Evolutionary conservation across 2,329 filamentous ascomycete genomes (phyloP).

Genomic region (Epichloe brachyelytri): DNA sequence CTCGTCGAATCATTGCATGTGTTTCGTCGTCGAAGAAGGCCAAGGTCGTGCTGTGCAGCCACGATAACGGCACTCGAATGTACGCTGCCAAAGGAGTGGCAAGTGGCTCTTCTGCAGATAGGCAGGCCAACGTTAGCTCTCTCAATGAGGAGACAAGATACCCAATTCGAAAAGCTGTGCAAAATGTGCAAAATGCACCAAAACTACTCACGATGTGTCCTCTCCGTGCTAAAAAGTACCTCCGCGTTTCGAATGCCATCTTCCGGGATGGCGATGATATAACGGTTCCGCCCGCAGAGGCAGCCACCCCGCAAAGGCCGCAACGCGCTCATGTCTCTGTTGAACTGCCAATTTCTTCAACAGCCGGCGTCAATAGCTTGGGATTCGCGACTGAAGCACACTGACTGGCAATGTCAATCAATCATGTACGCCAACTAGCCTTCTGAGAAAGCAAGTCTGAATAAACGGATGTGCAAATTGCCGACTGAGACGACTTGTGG

Average conservation of each 20-base stretch:
- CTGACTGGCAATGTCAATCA: too few species aligned
- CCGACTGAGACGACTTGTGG: neutral
- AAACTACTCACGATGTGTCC: constrained; percentile 54
- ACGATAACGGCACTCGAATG: constrained; percentile 67
- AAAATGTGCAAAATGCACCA: neutral
- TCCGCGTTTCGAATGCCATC: constrained; percentile 43
- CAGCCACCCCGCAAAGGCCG: constrained; percentile 61
- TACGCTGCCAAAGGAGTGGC: constrained; percentile 66
- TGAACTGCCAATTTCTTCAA: neutral
- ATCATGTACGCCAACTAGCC: neutral
- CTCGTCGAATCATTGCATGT: constrained; percentile 49
- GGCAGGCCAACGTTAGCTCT: neutral
- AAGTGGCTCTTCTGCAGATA: constrained; percentile 43
- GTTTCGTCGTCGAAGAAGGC: constrained; percentile 71
- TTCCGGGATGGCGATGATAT: constrained; percentile 58
- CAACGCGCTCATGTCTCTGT: constrained; percentile 28
- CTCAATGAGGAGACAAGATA: neutral
- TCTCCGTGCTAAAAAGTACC: constrained; percentile 63
- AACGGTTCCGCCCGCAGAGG: constrained; percentile 75
- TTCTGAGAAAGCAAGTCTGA: neutral
- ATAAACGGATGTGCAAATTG: too few species aligned
- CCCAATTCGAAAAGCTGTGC: too few species aligned
- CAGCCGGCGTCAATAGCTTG: neutral
- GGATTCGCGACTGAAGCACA: neutral
- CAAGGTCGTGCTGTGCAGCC: constrained; percentile 65